A percentile compares a stretch with the other conserved stretches of the same genome.
These are phyloP conservation scores for Grammothele lineata DNA, from an alignment of 768 basidiomycete species.

Conservation along the genomic window DNA sequence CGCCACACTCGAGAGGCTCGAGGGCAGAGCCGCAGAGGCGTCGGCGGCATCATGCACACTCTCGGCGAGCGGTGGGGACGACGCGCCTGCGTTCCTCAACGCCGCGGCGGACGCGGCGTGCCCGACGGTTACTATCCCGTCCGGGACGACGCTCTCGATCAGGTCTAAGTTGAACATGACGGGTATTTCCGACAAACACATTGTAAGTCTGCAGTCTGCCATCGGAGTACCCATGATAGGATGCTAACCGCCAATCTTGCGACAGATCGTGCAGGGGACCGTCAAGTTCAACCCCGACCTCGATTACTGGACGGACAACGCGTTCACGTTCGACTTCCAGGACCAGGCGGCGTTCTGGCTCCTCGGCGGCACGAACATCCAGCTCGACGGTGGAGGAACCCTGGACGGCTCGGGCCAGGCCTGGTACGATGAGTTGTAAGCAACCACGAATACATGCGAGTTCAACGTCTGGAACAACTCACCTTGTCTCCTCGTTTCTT, in stretches of 20 bases:
- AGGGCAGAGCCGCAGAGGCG: no score
- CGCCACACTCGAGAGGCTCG: no score
- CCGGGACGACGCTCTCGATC: conserved; percentile 46
- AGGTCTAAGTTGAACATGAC: conserved; percentile 52
- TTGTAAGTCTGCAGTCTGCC: conserved; percentile 30
- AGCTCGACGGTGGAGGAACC: conserved; percentile 56
- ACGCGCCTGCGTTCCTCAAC: conserved; percentile 43
- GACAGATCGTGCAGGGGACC: conserved; percentile 46
- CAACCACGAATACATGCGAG: background rate
- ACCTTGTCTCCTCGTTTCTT: no score
- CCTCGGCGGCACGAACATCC: conserved; percentile 44
- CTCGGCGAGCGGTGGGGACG: conserved; percentile 43
- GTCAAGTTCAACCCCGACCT: conserved; percentile 47
- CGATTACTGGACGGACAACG: conserved; percentile 54
- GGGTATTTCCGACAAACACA: conserved; percentile 42
- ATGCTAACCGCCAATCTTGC: background rate
- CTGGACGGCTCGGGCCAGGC: conserved; percentile 62
- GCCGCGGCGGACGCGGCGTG: conserved; percentile 37
- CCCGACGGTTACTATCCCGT: conserved; percentile 39
- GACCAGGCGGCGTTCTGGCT: conserved; percentile 53
- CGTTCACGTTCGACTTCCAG: conserved; percentile 50
- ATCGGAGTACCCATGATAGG: background rate
- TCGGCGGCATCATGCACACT: conserved; percentile 40
- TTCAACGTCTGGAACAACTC: background rate
- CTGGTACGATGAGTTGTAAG: conserved; percentile 53